A percentile compares a stretch with the other conserved stretches of the same genome.
phyloP scores from a whole-genome alignment of 192 early-diverging fungal genomes.

The Backusella morwellensis region DNA sequence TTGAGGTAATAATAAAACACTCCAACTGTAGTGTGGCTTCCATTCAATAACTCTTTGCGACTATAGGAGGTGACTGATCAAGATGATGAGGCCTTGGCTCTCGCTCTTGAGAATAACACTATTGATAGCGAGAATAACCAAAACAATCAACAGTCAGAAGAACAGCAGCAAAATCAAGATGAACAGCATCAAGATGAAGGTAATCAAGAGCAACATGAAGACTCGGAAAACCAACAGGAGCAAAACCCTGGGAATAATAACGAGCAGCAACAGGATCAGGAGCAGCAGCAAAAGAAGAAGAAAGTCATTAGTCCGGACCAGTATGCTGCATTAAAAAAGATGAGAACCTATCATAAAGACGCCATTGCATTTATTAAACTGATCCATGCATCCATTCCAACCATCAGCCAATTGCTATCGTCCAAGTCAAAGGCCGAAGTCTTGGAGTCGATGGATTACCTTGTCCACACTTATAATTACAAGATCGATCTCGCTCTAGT shows the following conservation, averaged over 20 bases:
- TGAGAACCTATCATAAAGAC: conserved; percentile 82
- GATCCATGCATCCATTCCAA: conserved; percentile 73
- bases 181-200: neutral
- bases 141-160: neutral
- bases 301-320: neutral
- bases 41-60: neutral
- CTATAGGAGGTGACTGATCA: conserved; percentile 22
- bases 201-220: neutral
- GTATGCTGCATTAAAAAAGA: conserved; percentile 22
- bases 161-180: neutral
- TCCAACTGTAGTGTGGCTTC: neutral
- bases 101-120: neutral
- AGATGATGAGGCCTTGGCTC: neutral
- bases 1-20: conserved; percentile 50
- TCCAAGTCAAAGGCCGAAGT: conserved; percentile 93
- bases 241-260: neutral
- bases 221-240: neutral
- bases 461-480: conserved; percentile 80
- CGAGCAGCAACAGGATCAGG: neutral
- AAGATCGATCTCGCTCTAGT: conserved; percentile 80
- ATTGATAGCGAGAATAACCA: neutral
- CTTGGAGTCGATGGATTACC: conserved; percentile 95
- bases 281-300: neutral
- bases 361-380: conserved; percentile 85
- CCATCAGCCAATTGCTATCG: conserved; percentile 79